Evolutionary conservation across 768 basidiomycete species (phyloP), one percentile per base, ranked within the genome.

Genomic region (Aureoboletus auriporus): DNA sequence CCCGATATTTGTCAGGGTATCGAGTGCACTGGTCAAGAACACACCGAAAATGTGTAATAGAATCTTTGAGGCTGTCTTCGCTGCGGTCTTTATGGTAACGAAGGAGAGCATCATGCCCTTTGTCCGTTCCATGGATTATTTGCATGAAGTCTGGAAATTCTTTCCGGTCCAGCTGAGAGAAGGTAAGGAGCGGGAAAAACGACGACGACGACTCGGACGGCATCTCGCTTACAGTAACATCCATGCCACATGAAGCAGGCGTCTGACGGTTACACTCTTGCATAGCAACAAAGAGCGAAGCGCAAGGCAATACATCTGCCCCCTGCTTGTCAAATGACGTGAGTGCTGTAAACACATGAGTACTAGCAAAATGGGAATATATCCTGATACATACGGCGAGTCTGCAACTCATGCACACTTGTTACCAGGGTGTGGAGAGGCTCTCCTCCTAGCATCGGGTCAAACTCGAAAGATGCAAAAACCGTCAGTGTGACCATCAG

Each of bases 391-490:
- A n/a, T 35, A 39, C 51, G 17, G 2, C 26, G 31, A 12, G 47
- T 14, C 0, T 7, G 1, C 33, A 52, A 13, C 16, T 17, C 23
- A 9, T 37, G 27, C 5, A 46, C 44, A n/a, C 33, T 39, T 20
- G 43, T 35, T 39, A 46, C n/a, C 20, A 43, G 20, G 20, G 20
- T 23, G 20, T 2, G 20, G 20, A 23, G 20, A 23, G 20, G 20
- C 20, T 23, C 20, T 23, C 20, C 55, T 8, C 55, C 51, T 16
- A 55, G 29, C 40, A 46, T 54, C 8, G 47, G 54, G 11, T 37
- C 47, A 31, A 42, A 43, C 29, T 57, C 55, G 20, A 52, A 52
- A 4, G 51, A 40, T 3, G 55, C 51, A 38, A 20, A 45, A 7
- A 57, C 23, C 1, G 10, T 26, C 29, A 57, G 11, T n/a, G 14